Evolutionary conservation across 108 stramenopile genomes (phyloP).

Genomic region (Pseudonitzschia multiseries): DNA sequence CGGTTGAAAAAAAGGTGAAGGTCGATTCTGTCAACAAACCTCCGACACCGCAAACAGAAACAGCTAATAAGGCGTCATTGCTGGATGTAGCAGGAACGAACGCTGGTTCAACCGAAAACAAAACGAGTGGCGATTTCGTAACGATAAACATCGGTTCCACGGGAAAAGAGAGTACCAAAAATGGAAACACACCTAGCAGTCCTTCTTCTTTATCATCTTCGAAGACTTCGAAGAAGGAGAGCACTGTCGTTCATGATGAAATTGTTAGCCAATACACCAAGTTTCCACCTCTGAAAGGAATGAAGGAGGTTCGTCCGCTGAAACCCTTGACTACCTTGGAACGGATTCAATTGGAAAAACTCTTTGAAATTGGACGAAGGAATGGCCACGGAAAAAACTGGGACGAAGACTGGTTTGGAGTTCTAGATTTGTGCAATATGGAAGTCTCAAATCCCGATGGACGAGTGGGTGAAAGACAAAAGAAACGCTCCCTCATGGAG

Average conservation of each 20-base stretch:
- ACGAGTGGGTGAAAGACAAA: conserved; percentile 27
- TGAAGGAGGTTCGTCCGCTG: conserved; percentile 6
- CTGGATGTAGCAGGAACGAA: not conserved
- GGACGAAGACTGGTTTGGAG: conserved; percentile 81
- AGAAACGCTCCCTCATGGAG: conserved; percentile 35
- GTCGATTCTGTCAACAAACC: not conserved
- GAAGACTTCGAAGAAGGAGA: not conserved
- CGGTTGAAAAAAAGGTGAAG: not conserved
- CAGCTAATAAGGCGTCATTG: not conserved
- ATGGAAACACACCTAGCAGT: no score
- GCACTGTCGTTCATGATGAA: not conserved
- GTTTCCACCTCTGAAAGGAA: not conserved
- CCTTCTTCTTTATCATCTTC: no score
- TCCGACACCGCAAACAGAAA: not conserved
- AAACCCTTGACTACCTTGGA: not conserved
- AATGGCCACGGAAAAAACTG: conserved; percentile 49
- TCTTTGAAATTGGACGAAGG: conserved; percentile 10
- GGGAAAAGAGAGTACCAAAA: not conserved
- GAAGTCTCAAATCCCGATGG: conserved; percentile 64
- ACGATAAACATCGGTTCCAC: not conserved
- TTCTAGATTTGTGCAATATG: conserved; percentile 58
- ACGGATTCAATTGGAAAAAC: conserved; percentile 7
- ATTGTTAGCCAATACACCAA: conserved; percentile 3
- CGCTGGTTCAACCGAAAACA: not conserved
- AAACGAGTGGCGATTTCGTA: not conserved